These are phyloP conservation scores for Fusarium sp. DNA, from an alignment of 2,329 filamentous ascomycete species.

Conservation along the genomic window DNA sequence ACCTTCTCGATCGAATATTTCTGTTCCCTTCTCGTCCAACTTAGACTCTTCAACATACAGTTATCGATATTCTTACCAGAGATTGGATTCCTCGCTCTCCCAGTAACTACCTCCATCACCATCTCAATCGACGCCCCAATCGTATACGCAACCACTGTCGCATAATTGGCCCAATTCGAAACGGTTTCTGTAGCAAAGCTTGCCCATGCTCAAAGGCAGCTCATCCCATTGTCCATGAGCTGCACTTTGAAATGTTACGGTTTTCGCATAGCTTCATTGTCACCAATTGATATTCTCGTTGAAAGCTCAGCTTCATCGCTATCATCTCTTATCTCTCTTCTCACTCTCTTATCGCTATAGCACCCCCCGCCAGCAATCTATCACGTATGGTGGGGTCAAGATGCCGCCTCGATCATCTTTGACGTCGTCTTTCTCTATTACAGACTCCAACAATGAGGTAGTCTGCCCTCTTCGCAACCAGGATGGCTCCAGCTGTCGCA, in stretches of 20 bases:
- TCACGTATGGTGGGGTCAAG: slow-evolving; percentile 69
- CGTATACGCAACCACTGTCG: slow-evolving; percentile 37
- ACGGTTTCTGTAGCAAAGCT: slow-evolving; percentile 43
- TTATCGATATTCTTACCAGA: slow-evolving; percentile 1
- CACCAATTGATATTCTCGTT: slow-evolving; percentile 49
- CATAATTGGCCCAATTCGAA: slow-evolving; percentile 43
- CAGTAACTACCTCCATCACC: slow-evolving; percentile 11
- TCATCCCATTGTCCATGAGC: slow-evolving; percentile 34
- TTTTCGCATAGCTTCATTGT: slow-evolving; percentile 36
- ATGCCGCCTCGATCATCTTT: slow-evolving; percentile 92
- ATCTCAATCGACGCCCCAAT: slow-evolving; percentile 36
- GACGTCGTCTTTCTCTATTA: slow-evolving; percentile 91
- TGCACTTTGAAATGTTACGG: slow-evolving; percentile 45
- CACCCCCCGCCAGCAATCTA: slow-evolving; percentile 42
- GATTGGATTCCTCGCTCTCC: slow-evolving; percentile 15
- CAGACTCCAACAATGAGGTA: slow-evolving; percentile 94
- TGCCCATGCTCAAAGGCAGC: slow-evolving; percentile 41
- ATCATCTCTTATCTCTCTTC: slow-evolving; percentile 30
- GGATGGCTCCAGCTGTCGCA: slow-evolving; percentile 96
- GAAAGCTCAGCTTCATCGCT: slow-evolving; percentile 31
- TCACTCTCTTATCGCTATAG: slow-evolving; percentile 37
- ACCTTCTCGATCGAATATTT: slow-evolving; percentile 19
- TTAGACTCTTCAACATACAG: slow-evolving; percentile 13
- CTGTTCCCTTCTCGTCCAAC: slow-evolving; percentile 20
- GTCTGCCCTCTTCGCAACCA: slow-evolving; percentile 96